Conservation (phyloP, 106 monocot genomes). For the Allium cepa region DNA sequence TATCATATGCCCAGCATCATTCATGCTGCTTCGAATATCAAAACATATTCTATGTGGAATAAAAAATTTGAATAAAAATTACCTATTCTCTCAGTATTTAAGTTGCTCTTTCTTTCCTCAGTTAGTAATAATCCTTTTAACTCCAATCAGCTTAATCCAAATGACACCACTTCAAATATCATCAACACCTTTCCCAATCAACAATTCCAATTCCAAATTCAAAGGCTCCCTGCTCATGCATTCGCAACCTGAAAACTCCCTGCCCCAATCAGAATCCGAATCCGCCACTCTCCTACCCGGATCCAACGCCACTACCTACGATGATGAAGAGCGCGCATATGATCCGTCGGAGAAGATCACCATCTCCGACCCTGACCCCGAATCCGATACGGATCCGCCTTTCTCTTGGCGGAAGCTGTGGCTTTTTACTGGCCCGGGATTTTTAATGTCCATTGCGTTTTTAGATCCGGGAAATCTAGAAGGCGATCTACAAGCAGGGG, state of each 20-base stretch:
- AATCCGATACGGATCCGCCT: neutral
- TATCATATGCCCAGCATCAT: no score
- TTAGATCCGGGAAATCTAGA: slow-evolving; percentile 76
- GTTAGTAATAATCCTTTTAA: no score
- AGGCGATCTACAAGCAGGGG: slow-evolving; percentile 72
- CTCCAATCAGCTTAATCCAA: no score
- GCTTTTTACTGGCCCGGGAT: slow-evolving; percentile 70
- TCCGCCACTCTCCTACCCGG: slow-evolving; percentile 2
- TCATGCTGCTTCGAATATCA: no score
- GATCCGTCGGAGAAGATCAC: slow-evolving; percentile 32
- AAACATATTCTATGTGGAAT: no score
- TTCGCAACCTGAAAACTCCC: neutral
- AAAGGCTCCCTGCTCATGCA: neutral
- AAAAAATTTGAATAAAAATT: no score
- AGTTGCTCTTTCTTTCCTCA: no score
- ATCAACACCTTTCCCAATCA: neutral
- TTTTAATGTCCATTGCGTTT: slow-evolving; percentile 81
- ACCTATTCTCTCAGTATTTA: no score
- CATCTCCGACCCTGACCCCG: slow-evolving; percentile 6
- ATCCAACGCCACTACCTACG: neutral
- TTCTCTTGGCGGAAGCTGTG: slow-evolving; percentile 72
- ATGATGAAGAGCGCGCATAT: slow-evolving; percentile 27
- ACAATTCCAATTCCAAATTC: neutral
- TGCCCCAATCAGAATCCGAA: neutral
- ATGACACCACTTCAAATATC: slow-evolving; percentile 6